Evolutionary conservation across 305 asterid species (phyloP), one percentile per base, ranked within the genome.

Genomic region (Withania somnifera): DNA sequence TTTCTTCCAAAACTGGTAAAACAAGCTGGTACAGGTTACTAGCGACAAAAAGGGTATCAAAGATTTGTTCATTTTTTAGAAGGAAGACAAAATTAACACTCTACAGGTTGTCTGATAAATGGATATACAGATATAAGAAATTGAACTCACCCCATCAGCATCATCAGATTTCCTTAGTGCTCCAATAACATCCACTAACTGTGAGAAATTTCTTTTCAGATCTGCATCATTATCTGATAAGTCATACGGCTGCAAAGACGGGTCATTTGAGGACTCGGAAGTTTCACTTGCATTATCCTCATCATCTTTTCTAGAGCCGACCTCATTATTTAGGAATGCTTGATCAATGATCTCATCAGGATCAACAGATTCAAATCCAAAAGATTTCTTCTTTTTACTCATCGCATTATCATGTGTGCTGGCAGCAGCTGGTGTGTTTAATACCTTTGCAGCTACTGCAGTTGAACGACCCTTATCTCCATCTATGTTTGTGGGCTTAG

Each of bases 271-370:
- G 83, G 89, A 78, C 81, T 90, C 95, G 28, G 97, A 93, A 86
- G 87, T 90, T 71, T 96, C 97, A 83, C 94, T 91, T 53, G 81
- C 93, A 87, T 81, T 79, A 86, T 88, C 98, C 81, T 88, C 89
- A 52, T 88, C 94, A 82, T 89, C 92, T 54, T 86, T 93, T 79
- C 87, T 87, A 52, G 89, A 82, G 79, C 63, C 78, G 79, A 83
- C 77, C 83, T 89, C 91, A 45, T 76, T 67, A 84, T 81, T 87
- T 77, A 94, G 88, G 69, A 83, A 85, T 84, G 92, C 95, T 11
- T 95, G 98, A 88, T 96, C 97, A 84, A 94, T 87, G 85, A 94
- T 88, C 87, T 96, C 98, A 86, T 96, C 97, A 1, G 98, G 99
- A 88, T 96, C 97, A 76, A 90, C 84, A 82, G 91, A 84, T 85